These are phyloP conservation scores for Litsea cubeba DNA, from an alignment of 164 flowering plant genomes.

Conservation along the genomic window DNA sequence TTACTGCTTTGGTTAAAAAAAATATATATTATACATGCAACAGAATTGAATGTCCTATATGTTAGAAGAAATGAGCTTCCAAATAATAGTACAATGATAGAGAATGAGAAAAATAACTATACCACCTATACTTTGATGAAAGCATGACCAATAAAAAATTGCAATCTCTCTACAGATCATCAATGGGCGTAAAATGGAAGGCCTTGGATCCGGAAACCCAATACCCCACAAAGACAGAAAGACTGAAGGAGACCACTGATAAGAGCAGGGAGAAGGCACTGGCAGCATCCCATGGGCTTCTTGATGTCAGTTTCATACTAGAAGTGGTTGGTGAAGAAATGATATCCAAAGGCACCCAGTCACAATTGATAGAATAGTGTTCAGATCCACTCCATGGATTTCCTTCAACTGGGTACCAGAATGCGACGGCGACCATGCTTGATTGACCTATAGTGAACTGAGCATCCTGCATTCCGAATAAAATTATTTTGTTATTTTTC, in stretches of 20 bases:
- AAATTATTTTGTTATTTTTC: not conserved
- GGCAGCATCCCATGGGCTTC: constrained; percentile 50
- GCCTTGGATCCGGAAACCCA: constrained; percentile 33
- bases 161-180: constrained; percentile 29
- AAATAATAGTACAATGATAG: not conserved
- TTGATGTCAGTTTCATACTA: constrained; percentile 15
- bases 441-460: constrained; percentile 73
- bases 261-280: constrained; percentile 66
- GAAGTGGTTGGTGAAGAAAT: constrained; percentile 21
- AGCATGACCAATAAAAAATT: no score
- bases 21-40: not conserved
- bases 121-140: no score
- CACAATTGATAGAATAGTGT: constrained; percentile 76
- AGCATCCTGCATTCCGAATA: constrained; percentile 61
- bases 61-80: not conserved
- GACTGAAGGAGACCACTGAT: constrained; percentile 58
- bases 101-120: not conserved
- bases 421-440: constrained; percentile 73
- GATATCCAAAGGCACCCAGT: constrained; percentile 78
- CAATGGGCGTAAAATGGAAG: constrained; percentile 58
- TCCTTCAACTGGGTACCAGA: constrained; percentile 88
- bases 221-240: constrained; percentile 59
- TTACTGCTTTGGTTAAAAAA: no score
- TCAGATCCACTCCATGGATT: constrained; percentile 90
- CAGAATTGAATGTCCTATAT: not conserved